These are phyloP conservation scores for Botrytis galanthina DNA, from an alignment of 2,329 filamentous ascomycete species.

Conservation along the genomic window DNA sequence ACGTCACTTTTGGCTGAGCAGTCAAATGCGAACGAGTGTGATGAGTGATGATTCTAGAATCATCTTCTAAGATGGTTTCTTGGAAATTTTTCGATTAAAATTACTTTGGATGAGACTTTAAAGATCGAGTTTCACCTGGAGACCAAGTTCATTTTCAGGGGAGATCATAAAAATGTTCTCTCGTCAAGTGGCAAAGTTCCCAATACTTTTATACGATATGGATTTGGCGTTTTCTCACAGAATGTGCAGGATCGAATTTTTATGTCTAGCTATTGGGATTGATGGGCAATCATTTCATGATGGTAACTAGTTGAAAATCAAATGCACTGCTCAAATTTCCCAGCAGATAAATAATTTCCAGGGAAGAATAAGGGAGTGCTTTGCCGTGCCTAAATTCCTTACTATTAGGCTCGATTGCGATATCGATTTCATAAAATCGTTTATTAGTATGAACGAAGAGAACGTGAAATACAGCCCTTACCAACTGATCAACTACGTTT, in stretches of 20 bases:
- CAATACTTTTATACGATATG: background rate
- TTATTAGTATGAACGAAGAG: too few species aligned
- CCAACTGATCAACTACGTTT: background rate
- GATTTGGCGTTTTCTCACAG: background rate
- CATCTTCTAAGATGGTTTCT: background rate
- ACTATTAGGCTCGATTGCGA: background rate
- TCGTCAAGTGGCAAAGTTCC: background rate
- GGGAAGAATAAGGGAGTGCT: too few species aligned
- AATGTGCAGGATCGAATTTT: background rate
- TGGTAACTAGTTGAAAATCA: background rate
- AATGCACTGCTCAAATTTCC: background rate
- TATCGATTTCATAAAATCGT: background rate
- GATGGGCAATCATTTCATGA: accelerated
- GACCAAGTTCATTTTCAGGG: background rate
- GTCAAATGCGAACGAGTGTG: background rate
- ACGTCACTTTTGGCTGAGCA: background rate
- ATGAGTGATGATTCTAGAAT: background rate
- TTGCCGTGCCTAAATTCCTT: background rate
- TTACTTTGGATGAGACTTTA: background rate
- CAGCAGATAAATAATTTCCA: background rate
- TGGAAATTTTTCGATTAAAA: background rate
- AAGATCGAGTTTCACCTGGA: background rate
- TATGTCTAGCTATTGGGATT: too few species aligned
- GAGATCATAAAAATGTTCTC: background rate
- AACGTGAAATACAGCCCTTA: background rate